Evolutionary conservation across 2,329 filamentous ascomycete genomes (phyloP).

Genomic region (Thyridium curvatum): DNA sequence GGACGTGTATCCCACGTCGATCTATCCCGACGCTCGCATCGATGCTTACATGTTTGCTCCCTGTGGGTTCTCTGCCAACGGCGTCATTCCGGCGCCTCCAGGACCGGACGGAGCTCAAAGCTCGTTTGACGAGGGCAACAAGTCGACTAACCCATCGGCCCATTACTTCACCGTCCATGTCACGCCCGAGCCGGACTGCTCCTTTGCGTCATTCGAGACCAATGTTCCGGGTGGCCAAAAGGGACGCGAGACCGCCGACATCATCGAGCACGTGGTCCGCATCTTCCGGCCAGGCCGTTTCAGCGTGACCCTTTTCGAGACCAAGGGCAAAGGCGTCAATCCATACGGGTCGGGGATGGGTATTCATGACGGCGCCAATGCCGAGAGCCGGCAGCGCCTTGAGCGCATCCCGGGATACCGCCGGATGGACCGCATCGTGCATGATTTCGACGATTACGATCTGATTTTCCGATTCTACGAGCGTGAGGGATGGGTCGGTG

Average conservation of each 20-base stretch:
- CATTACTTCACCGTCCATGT: constrained; percentile 99
- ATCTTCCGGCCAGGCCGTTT: constrained; percentile 99
- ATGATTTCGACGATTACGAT: constrained; percentile 96
- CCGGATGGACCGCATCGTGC: constrained; percentile 88
- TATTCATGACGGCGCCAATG: background rate
- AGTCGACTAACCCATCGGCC: constrained; percentile 30
- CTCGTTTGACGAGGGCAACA: constrained; percentile 30
- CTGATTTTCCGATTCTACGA: constrained; percentile 96
- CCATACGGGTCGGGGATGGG: constrained; percentile 17
- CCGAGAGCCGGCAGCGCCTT: constrained; percentile 44
- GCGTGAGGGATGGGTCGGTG: constrained; percentile 67
- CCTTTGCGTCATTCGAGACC: constrained; percentile 96
- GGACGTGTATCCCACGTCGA: constrained; percentile 77
- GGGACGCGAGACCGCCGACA: constrained; percentile 80
- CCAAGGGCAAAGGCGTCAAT: constrained; percentile 51
- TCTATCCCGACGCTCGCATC: constrained; percentile 88
- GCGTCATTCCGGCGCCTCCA: constrained; percentile 76
- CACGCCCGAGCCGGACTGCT: constrained; percentile 93
- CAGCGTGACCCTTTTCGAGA: constrained; percentile 93
- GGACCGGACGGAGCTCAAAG: constrained; percentile 32
- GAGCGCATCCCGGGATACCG: constrained; percentile 82
- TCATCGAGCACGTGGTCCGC: constrained; percentile 86
- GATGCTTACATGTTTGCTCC: constrained; percentile 96
- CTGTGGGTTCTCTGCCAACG: constrained; percentile 96
- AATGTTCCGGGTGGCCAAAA: constrained; percentile 88